Evolutionary conservation across 2,329 filamentous ascomycete genomes (phyloP).

Genomic region (Aspergillus ochraceus): DNA sequence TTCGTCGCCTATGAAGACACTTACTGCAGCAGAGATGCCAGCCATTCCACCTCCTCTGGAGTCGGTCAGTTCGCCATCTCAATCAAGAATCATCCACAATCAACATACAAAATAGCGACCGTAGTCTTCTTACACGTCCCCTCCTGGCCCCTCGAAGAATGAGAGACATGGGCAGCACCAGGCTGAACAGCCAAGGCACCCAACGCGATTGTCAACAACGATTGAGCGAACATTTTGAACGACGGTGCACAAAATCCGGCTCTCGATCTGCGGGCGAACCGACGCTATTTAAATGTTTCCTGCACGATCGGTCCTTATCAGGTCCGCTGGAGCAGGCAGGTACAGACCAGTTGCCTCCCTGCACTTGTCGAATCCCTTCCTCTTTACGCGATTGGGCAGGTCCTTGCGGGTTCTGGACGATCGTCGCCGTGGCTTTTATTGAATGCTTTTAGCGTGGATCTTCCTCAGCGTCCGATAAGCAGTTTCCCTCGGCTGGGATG

Average conservation of each 20-base stretch:
- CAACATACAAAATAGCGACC: slow-evolving; percentile 30
- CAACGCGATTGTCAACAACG: neutral
- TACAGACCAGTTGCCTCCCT: neutral
- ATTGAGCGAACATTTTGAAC: neutral
- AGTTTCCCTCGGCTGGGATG: neutral
- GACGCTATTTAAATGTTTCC: neutral
- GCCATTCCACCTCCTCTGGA: slow-evolving; percentile 58
- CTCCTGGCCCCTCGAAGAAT: slow-evolving; percentile 16
- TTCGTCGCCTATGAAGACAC: slow-evolving; percentile 4
- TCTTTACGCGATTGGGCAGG: slow-evolving; percentile 4
- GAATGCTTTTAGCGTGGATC: neutral
- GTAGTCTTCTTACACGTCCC: slow-evolving; percentile 30
- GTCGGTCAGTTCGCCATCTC: neutral
- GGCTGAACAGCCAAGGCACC: slow-evolving; percentile 4
- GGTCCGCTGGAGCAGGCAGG: neutral
- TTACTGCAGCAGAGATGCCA: slow-evolving; percentile 61
- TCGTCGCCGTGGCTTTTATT: neutral
- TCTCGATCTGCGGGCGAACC: neutral
- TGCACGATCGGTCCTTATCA: neutral
- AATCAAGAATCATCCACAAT: neutral
- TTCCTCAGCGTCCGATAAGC: neutral
- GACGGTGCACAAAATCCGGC: neutral
- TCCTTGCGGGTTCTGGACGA: slow-evolving; percentile 6
- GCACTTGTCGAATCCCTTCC: no score
- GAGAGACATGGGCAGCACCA: slow-evolving; percentile 11